phyloP scores from a whole-genome alignment of 2,329 filamentous ascomycete genomes.

The Cladosporium cucumerinum region DNA sequence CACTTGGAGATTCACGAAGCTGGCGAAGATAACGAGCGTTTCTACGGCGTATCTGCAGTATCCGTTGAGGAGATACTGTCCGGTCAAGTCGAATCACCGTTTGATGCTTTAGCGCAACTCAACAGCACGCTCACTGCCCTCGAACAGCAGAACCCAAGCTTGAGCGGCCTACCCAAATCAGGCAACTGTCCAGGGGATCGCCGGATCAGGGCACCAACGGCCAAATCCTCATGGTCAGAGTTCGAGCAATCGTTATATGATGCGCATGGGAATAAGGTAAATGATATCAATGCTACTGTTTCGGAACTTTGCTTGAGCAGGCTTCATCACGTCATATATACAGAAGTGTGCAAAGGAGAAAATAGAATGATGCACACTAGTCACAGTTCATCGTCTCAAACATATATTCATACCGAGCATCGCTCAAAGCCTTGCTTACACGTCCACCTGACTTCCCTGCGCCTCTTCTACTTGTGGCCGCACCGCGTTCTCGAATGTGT shows the following conservation, averaged over 20 bases:
- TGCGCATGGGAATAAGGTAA: too few species aligned
- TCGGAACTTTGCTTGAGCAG: background rate
- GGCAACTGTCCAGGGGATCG: background rate
- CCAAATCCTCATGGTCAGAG: background rate
- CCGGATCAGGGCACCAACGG: background rate
- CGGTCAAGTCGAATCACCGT: background rate
- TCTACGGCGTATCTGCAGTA: background rate
- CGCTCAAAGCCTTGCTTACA: background rate
- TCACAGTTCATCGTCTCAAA: background rate
- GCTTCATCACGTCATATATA: background rate
- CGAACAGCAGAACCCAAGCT: background rate
- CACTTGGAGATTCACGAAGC: background rate
- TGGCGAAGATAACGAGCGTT: background rate
- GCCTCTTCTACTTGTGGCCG: background rate
- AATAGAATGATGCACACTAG: background rate
- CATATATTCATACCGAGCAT: background rate
- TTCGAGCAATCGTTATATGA: background rate
- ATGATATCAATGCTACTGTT: too few species aligned
- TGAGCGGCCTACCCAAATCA: background rate
- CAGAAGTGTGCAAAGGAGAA: background rate
- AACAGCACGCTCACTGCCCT: background rate
- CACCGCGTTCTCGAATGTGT: slow-evolving; percentile 48
- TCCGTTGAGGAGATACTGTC: background rate
- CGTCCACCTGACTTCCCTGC: background rate
- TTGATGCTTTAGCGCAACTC: background rate